phyloP scores from a whole-genome alignment of 2,329 filamentous ascomycete species.

The Aspergillus sp. region DNA sequence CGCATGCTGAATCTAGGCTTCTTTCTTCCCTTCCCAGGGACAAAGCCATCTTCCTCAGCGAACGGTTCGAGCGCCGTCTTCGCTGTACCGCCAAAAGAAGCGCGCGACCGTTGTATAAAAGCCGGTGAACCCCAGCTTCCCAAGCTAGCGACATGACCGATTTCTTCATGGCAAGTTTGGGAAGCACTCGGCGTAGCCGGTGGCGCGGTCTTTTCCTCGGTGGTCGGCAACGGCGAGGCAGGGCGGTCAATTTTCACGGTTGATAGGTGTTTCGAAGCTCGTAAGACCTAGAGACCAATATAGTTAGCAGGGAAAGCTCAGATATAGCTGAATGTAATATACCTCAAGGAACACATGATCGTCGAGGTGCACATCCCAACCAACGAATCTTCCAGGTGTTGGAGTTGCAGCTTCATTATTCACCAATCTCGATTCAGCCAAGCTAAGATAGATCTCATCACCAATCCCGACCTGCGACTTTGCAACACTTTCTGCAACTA shows the following conservation, averaged over 20 bases:
- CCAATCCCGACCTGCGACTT: slow-evolving; percentile 68
- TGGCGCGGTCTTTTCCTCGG: slow-evolving; percentile 13
- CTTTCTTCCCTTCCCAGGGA: slow-evolving; percentile 61
- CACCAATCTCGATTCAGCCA: slow-evolving; percentile 65
- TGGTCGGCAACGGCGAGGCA: slow-evolving; percentile 16
- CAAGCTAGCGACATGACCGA: slow-evolving; percentile 26
- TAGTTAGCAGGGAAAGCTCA: neutral
- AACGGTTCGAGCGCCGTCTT: slow-evolving; percentile 64
- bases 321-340: slow-evolving; percentile 2
- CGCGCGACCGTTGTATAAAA: slow-evolving; percentile 66
- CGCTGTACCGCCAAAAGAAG: slow-evolving; percentile 65
- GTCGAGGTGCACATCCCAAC: slow-evolving; percentile 53
- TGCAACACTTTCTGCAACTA: slow-evolving; percentile 65
- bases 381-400: slow-evolving; percentile 54
- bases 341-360: slow-evolving; percentile 34
- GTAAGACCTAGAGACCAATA: slow-evolving; percentile 17
- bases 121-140: slow-evolving; percentile 71
- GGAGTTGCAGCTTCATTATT: slow-evolving; percentile 47
- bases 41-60: slow-evolving; percentile 59
- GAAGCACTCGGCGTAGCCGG: slow-evolving; percentile 20
- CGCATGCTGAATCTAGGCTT: slow-evolving; percentile 63
- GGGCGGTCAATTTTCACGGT: slow-evolving; percentile 51
- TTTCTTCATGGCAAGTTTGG: slow-evolving; percentile 7
- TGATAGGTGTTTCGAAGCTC: slow-evolving; percentile 17
- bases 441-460: slow-evolving; percentile 65